A percentile compares a stretch with the other conserved stretches of the same genome.
Evolutionary conservation across 148 eudicot species (phyloP).

Genomic region (Bassia scoparia): DNA sequence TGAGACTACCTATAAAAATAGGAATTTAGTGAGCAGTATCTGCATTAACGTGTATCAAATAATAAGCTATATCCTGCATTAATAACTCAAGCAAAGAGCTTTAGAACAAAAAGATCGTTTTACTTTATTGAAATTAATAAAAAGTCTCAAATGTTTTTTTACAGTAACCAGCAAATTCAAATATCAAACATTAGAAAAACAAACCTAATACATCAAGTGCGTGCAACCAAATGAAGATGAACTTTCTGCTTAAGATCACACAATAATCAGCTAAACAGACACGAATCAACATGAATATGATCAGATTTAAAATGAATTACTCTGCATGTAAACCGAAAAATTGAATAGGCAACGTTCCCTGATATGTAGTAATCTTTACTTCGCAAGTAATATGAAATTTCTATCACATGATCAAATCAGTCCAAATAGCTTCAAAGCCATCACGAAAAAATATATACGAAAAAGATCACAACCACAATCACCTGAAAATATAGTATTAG

Average conservation of each 20-base stretch:
- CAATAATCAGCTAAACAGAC: not conserved
- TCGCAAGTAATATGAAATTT: not conserved
- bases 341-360: not conserved
- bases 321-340: not conserved
- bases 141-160: too few species aligned
- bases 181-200: not conserved
- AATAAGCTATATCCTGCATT: not conserved
- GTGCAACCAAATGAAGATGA: not conserved
- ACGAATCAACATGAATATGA: not conserved
- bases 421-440: not conserved
- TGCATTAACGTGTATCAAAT: not conserved
- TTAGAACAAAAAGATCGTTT: not conserved
- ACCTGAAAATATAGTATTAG: too few species aligned
- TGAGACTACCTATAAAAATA: too few species aligned
- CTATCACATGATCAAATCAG: not conserved
- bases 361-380: not conserved
- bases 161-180: not conserved
- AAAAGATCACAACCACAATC: too few species aligned
- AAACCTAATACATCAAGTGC: not conserved
- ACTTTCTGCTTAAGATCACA: not conserved
- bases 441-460: not conserved
- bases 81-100: slow-evolving; percentile 6
- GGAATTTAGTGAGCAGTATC: too few species aligned
- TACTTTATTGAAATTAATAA: too few species aligned
- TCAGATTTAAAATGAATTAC: not conserved